These are phyloP conservation scores for Pterocarpus santalinus DNA, from an alignment of 306 rosid species.

Conservation along the genomic window DNA sequence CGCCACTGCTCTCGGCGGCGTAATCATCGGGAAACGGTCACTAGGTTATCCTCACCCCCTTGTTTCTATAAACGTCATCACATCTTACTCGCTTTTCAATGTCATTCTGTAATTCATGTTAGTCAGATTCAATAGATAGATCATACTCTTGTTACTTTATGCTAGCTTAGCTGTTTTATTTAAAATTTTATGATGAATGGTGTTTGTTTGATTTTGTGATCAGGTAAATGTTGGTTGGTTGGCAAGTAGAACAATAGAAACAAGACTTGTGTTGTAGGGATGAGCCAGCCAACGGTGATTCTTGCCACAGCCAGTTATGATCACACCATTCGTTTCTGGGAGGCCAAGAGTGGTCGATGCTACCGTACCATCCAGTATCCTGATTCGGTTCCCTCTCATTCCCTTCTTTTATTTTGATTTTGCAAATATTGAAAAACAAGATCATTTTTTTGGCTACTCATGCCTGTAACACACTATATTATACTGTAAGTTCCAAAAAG, in stretches of 20 bases:
- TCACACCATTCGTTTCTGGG: constrained; percentile 98
- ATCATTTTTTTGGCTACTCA: not conserved
- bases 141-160: not conserved
- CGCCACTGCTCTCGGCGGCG: constrained; percentile 6
- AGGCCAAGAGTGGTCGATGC: constrained; percentile 98
- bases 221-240: constrained; percentile 46
- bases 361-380: constrained; percentile 94
- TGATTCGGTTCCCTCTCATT: constrained; percentile 71
- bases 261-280: constrained; percentile 45
- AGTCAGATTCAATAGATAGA: not conserved
- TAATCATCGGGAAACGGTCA: constrained; percentile 9
- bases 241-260: not conserved
- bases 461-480: not conserved
- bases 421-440: not conserved
- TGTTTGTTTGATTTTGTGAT: constrained; percentile 10
- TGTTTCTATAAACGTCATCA: not conserved
- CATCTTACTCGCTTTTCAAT: constrained; percentile 14
- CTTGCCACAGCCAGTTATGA: constrained; percentile 99
- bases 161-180: not conserved
- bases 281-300: constrained; percentile 92
- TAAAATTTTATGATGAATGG: not conserved
- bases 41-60: not conserved
- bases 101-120: not conserved
- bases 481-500: not conserved
- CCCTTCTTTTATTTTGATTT: not conserved